Conservation (phyloP, 2,329 filamentous ascomycete genomes). For the Beauveria bassiana region DNA sequence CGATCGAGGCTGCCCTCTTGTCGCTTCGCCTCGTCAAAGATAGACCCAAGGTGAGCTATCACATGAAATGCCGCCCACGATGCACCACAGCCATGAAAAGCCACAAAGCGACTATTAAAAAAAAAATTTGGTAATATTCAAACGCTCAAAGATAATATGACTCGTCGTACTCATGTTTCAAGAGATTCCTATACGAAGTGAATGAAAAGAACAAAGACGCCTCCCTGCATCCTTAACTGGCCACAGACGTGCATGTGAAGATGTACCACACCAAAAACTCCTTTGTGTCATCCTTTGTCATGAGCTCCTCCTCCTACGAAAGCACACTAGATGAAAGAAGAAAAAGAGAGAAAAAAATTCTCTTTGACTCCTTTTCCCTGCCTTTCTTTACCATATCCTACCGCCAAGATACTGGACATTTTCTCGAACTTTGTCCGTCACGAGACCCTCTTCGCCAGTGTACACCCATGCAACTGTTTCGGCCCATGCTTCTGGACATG, state of each 20-base stretch:
- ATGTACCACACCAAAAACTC: not conserved
- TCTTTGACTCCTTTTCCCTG: not conserved
- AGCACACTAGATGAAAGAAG: not conserved
- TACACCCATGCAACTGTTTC: constrained; percentile 50
- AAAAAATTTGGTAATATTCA: not conserved
- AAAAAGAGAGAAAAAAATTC: not conserved
- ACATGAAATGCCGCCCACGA: not conserved
- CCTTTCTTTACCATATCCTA: constrained; percentile 16
- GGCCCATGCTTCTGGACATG: constrained; percentile 47
- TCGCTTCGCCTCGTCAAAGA: not conserved
- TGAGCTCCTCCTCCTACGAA: not conserved
- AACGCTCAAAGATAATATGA: not conserved
- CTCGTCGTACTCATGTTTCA: not conserved
- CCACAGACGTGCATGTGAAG: constrained; percentile 6
- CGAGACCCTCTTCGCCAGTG: constrained; percentile 36
- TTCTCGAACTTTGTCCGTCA: constrained; percentile 38
- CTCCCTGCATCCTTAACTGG: not conserved
- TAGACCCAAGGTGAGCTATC: not conserved
- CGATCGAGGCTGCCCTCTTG: not conserved
- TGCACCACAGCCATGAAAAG: not conserved
- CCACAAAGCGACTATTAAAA: not conserved
- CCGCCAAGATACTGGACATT: constrained; percentile 52
- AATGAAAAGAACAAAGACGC: constrained; percentile 3
- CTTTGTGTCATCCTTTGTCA: constrained; percentile 9
- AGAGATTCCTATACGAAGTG: not conserved